Evolutionary conservation across 2,329 filamentous ascomycete genomes (phyloP).

Genomic region (Neocucurbitaria cava): DNA sequence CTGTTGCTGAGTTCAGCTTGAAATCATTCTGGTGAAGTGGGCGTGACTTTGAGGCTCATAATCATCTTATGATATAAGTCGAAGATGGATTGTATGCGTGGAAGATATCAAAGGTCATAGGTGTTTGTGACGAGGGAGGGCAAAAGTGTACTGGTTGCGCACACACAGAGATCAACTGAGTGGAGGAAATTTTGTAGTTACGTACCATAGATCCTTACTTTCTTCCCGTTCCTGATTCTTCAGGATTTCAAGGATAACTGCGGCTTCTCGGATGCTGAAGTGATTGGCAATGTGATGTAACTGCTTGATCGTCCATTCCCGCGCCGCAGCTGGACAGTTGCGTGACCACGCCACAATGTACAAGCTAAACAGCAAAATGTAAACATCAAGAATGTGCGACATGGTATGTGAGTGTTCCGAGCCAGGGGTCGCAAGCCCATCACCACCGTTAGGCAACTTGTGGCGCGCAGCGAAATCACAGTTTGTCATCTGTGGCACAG

Average conservation of each 20-base stretch:
- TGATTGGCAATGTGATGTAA: slow-evolving; percentile 21
- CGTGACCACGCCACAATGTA: slow-evolving; percentile 24
- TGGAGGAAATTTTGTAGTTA: too few species aligned
- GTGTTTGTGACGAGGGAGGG: too few species aligned
- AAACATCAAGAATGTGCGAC: slow-evolving; percentile 24
- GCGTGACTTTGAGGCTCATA: not conserved
- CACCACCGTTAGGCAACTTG: slow-evolving; percentile 15
- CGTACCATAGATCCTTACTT: slow-evolving; percentile 7
- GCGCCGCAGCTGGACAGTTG: slow-evolving; percentile 2
- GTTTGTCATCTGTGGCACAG: slow-evolving; percentile 41
- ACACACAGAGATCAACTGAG: too few species aligned
- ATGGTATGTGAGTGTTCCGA: slow-evolving; percentile 18
- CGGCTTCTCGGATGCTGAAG: slow-evolving; percentile 24
- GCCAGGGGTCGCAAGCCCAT: not conserved
- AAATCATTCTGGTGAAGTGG: not conserved
- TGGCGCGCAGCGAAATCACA: slow-evolving; percentile 25
- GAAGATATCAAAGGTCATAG: too few species aligned
- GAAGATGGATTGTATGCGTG: too few species aligned
- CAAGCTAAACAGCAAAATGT: slow-evolving; percentile 20
- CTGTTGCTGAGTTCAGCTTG: not conserved
- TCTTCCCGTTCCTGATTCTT: slow-evolving; percentile 1
- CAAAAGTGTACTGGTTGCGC: too few species aligned
- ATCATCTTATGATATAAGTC: too few species aligned
- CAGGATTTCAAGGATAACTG: slow-evolving; percentile 12
- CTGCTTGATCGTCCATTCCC: slow-evolving; percentile 13